Conservation (phyloP, 2,329 filamentous ascomycete species). For the Arachnomyces sp. region DNA sequence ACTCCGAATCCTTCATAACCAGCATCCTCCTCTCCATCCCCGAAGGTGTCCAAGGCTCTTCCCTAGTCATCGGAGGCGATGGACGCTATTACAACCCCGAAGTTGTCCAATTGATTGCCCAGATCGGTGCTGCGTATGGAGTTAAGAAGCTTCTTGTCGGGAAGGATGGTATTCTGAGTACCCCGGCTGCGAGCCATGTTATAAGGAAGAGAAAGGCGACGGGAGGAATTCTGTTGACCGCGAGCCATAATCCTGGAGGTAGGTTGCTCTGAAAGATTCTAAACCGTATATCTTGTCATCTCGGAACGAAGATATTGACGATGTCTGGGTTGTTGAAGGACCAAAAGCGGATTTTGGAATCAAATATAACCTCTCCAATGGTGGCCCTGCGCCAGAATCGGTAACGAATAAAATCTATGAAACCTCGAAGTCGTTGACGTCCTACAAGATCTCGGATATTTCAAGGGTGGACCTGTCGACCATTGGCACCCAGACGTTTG, state of each 20-base stretch:
- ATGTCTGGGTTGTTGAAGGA: conserved; percentile 43
- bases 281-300: too few relatives aligned
- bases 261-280: conserved; percentile 29
- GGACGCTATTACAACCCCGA: conserved; percentile 96
- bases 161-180: conserved; percentile 92
- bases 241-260: conserved; percentile 98
- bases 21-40: conserved; percentile 95
- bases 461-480: conserved; percentile 76
- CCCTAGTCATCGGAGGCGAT: conserved; percentile 95
- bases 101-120: conserved; percentile 91
- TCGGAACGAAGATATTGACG: not conserved
- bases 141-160: conserved; percentile 98
- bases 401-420: conserved; percentile 98
- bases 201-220: conserved; percentile 93
- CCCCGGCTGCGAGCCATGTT: conserved; percentile 89
- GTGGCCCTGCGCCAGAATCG: conserved; percentile 87
- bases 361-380: conserved; percentile 98
- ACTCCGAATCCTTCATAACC: conserved; percentile 91
- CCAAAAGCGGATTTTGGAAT: conserved; percentile 96
- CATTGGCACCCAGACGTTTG: conserved; percentile 78
- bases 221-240: conserved; percentile 91
- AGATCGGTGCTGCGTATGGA: conserved; percentile 92
- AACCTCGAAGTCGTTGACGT: conserved; percentile 77
- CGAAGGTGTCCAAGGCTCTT: conserved; percentile 78
- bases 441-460: conserved; percentile 86